Base-by-base conservation (phyloP, 371 early-diverging fungal species). In the Apophysomyces variabilis region DNA sequence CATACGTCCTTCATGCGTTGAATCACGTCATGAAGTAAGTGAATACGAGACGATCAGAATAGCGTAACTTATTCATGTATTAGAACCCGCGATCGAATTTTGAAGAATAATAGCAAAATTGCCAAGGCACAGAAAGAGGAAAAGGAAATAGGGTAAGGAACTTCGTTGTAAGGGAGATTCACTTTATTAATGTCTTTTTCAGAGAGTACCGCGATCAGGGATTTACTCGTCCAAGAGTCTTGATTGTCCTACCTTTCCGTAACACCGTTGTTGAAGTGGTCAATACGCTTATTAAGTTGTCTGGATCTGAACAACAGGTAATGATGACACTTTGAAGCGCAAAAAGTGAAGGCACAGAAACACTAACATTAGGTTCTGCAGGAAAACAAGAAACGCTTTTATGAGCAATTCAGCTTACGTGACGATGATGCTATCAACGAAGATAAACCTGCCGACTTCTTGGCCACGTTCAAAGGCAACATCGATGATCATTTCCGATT, bases 401-500 rank as follows among this genome's bases (percentile, higher is more conserved):
- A 79, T 57, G 87, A 90, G 32, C 93, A 96, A 74, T 95, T 92
- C 75, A 82, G 75, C 8, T 73, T 82, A 39, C 67, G 78, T 21
- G 78, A 75, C 57, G 86, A 89, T 39, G 89, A 86, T 60, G 78
- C 71, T 11, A 73, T 83, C 26, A 87, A 90, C 68, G 69, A 85
- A 9, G 82, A 78, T 60, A 94, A 94, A 66, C 94, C 95, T 7
- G 92, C 84, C 0, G 98, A 98, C 72, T 93, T 83, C 70, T 75
- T 88, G 62, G 81, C 81, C 38, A 94, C 90, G 8, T 99, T 99
- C 77, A 87, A 79, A 7, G 98, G 98, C 64, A 97, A 98, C 76
- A 91, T 93, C 65, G 98, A 97, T 68, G 99, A 99, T 77, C 91
- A 90, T 64, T 99, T 99, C 80, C 87, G 95, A n/a, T 77, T 98